Percentiles rank a stretch among this genome's conserved stretches.
phyloP scores from a whole-genome alignment of 257 asterid species.

The Asclepias syriaca region DNA sequence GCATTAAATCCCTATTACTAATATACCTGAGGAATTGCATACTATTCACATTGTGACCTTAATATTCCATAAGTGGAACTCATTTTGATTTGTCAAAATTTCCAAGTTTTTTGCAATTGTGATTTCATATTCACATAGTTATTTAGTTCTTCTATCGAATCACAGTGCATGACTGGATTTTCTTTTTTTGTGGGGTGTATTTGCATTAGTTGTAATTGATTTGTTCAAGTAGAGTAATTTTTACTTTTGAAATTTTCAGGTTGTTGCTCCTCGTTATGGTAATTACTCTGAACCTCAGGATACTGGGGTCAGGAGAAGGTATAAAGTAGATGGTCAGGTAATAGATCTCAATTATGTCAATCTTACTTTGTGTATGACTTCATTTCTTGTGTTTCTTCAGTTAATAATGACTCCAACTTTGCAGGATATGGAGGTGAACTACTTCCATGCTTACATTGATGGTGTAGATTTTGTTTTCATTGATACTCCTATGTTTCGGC shows the following conservation, averaged over 20 bases:
- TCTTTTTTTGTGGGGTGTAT: not conserved
- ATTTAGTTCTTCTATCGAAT: not conserved
- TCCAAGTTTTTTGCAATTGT: not conserved
- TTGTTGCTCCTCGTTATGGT: slow-evolving; percentile 76
- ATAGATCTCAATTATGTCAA: slow-evolving; percentile 12
- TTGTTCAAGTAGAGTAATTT: not conserved
- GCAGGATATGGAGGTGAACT: slow-evolving; percentile 89
- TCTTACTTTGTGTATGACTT: slow-evolving; percentile 17
- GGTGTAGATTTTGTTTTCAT: slow-evolving; percentile 95
- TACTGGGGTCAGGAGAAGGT: slow-evolving; percentile 65
- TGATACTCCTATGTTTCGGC: slow-evolving; percentile 58
- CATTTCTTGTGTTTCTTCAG: slow-evolving; percentile 8
- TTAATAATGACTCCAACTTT: slow-evolving; percentile 15
- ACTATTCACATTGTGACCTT: not conserved
- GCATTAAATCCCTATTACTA: not conserved
- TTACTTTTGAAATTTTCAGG: slow-evolving; percentile 43
- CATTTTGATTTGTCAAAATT: not conserved
- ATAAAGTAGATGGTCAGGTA: slow-evolving; percentile 87
- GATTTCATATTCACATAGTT: not conserved
- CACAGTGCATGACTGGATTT: not conserved
- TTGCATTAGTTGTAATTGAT: not conserved
- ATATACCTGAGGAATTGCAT: too few relatives aligned
- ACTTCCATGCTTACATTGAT: slow-evolving; percentile 83
- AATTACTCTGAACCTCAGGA: slow-evolving; percentile 69
- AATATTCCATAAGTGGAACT: not conserved